Evolutionary conservation across 169 alveolate species (phyloP).

Genomic region (Plasmodium knowlesi): DNA sequence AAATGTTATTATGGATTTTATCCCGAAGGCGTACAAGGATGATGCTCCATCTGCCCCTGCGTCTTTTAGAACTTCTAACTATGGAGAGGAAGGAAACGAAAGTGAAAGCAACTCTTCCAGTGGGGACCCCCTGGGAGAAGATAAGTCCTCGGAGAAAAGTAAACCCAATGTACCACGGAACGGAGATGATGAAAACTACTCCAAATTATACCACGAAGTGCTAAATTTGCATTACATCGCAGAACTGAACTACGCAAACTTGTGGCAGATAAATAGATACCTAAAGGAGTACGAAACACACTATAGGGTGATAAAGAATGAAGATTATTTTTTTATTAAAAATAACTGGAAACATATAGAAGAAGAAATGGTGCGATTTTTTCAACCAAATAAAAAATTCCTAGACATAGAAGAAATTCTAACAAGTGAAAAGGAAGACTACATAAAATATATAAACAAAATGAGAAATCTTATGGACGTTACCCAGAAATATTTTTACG

Average conservation of each 20-base stretch:
- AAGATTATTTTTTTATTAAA: conserved; percentile 56
- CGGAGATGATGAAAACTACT: not conserved
- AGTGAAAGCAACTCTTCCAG: not conserved
- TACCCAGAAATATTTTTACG: conserved; percentile 59
- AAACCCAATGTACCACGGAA: not conserved
- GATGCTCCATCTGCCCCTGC: not conserved
- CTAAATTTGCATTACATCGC: conserved; percentile 45
- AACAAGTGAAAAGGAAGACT: conserved; percentile 24
- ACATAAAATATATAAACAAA: conserved; percentile 56
- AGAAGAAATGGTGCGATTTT: conserved; percentile 25
- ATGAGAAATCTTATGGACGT: conserved; percentile 45
- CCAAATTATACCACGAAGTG: conserved; percentile 1
- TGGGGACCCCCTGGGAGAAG: not conserved
- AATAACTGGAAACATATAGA: conserved; percentile 28
- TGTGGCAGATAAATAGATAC: conserved; percentile 67
- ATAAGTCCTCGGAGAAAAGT: not conserved
- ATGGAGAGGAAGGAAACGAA: not conserved
- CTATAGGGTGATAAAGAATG: conserved; percentile 17
- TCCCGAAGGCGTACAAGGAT: conserved; percentile 24
- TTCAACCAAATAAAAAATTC: conserved; percentile 36
- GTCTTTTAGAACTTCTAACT: not conserved
- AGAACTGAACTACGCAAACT: conserved; percentile 52
- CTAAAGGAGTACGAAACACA: conserved; percentile 24
- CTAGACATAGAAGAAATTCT: conserved; percentile 19
- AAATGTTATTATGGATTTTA: conserved; percentile 39